Evolutionary conservation across 2,329 filamentous ascomycete genomes (phyloP), one percentile per base, ranked within the genome.

Genomic region (Aspergillus jensenii): DNA sequence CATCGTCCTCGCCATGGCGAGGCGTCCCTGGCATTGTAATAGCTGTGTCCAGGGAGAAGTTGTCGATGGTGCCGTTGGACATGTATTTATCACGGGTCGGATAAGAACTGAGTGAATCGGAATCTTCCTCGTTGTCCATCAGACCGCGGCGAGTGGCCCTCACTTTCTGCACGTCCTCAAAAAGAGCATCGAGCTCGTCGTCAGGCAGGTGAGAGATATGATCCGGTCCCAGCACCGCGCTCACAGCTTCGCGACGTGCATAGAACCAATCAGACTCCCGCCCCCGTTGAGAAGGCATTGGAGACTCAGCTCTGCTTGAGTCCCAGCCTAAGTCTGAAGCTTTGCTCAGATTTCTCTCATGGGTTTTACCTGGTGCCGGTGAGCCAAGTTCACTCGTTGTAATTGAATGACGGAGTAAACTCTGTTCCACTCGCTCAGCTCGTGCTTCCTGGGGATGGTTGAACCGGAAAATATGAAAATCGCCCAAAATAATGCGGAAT

Each of bases 401-500:
- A 49, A 88, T 79, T 6, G 93, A 96, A 70, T 98, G 93, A 46
- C 93, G 88, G 57, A 99, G 80, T 19, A 96, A 79, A 69, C 91
- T 96, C 70, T 91, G 87, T 62, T 96, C 91, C 12, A 91, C 93
- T 55, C 95, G 82, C 76, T 99, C 95, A 3, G 93, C 93, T 58
- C 91, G 87, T 31, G 95, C 95, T 77, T 99, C 95, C 81, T 96
- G 89, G 0, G 95, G 95, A 71, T 99, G 93, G 68, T 98, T 99
- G 80, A 99, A 99, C 56, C 95, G 84, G 78, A 99, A 98, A 60
- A 99, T 99, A 74, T 99, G 95, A 67, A 99, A 99, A 74, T 99
- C 95, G 41, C 95, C 95, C 9, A 99, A 81, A 62, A 99, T 99
- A 54, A 99, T 90, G 61, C 95, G 89, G 72, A 93, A 96, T 6